These are phyloP conservation scores for Claviceps cyperi DNA, from an alignment of 2,329 filamentous ascomycete genomes.

Conservation along the genomic window DNA sequence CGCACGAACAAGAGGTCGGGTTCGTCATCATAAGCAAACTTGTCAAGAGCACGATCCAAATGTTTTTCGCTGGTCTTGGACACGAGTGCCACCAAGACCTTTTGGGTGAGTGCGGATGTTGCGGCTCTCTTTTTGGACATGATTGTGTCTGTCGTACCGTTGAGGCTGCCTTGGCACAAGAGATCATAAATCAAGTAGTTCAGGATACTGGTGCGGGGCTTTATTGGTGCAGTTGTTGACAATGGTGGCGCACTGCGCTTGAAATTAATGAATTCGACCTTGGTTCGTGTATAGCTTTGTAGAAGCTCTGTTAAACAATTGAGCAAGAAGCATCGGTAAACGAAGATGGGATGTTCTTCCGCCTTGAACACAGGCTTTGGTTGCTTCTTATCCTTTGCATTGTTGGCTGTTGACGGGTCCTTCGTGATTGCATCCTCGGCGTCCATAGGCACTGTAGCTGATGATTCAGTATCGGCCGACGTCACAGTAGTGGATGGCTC, in stretches of 20 bases:
- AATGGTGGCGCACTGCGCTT: slow-evolving; percentile 80
- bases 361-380: slow-evolving; percentile 71
- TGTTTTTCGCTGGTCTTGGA: slow-evolving; percentile 72
- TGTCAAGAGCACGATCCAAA: slow-evolving; percentile 39
- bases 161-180: slow-evolving; percentile 44
- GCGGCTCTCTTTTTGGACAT: slow-evolving; percentile 70
- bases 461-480: slow-evolving; percentile 22
- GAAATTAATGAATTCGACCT: slow-evolving; percentile 98
- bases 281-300: slow-evolving; percentile 82
- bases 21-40: slow-evolving; percentile 59
- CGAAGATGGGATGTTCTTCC: slow-evolving; percentile 88
- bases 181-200: slow-evolving; percentile 86
- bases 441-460: slow-evolving; percentile 16
- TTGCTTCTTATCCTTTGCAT: slow-evolving; percentile 45
- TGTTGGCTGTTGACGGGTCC: slow-evolving; percentile 17
- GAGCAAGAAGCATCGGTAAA: slow-evolving; percentile 89
- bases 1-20: slow-evolving; percentile 81
- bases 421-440: slow-evolving; percentile 17
- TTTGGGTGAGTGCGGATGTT: slow-evolving; percentile 75
- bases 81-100: slow-evolving; percentile 74
- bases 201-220: slow-evolving; percentile 79
- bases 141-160: slow-evolving; percentile 59
- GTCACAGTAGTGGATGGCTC: slow-evolving; percentile 36
- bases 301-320: slow-evolving; percentile 85
- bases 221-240: slow-evolving; percentile 75